These are phyloP conservation scores for Flaveria brownii DNA, from an alignment of 129 eudicot genomes.

Conservation along the genomic window DNA sequence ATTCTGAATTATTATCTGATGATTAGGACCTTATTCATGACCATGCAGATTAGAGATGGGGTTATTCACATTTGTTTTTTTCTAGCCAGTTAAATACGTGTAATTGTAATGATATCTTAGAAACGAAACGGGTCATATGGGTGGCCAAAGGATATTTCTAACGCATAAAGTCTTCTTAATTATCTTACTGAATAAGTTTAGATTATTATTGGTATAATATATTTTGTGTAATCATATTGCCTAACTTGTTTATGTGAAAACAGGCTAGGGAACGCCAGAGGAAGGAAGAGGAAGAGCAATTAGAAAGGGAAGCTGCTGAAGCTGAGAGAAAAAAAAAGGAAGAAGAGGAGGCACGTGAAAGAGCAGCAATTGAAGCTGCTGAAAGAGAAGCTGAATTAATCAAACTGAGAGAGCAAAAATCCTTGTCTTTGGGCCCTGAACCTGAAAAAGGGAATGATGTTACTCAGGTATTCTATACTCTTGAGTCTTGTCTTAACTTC, in stretches of 20 bases:
- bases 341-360: conserved; percentile 91
- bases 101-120: neutral
- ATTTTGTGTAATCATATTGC: neutral
- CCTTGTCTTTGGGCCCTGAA: conserved; percentile 74
- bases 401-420: conserved; percentile 73
- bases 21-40: neutral
- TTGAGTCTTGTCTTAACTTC: neutral
- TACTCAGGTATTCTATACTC: conserved; percentile 67
- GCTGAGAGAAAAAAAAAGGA: conserved; percentile 80
- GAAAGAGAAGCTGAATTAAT: conserved; percentile 85
- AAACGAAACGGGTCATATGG: neutral
- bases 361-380: conserved; percentile 89
- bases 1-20: neutral
- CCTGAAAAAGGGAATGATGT: conserved; percentile 92
- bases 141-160: neutral
- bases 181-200: neutral
- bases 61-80: neutral
- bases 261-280: conserved; percentile 93
- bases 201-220: neutral
- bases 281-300: conserved; percentile 76
- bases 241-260: conserved; percentile 18
- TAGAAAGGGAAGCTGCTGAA: conserved; percentile 90
- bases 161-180: neutral
- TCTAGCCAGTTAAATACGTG: neutral
- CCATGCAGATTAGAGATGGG: conserved; percentile 1